Conservation (phyloP, 2,329 filamentous ascomycete species). For the Phaeosphaeria sp. region DNA sequence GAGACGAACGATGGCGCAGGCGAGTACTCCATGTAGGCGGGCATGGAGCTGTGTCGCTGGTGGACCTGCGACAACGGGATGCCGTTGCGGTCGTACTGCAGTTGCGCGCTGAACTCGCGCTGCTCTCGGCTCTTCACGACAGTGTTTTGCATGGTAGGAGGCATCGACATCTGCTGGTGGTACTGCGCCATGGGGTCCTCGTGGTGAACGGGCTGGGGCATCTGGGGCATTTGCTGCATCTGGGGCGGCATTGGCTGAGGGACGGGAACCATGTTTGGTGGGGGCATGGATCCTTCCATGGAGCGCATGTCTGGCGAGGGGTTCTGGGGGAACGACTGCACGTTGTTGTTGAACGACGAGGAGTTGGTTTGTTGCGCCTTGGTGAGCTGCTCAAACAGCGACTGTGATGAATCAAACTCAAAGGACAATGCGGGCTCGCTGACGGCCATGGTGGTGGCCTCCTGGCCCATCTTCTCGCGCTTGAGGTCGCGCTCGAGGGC, state of each 20-base stretch:
- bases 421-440: slow-evolving; percentile 97
- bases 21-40: slow-evolving; percentile 96
- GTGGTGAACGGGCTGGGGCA: slow-evolving; percentile 64
- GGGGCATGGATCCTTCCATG: slow-evolving; percentile 87
- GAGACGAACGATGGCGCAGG: slow-evolving; percentile 97
- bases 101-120: slow-evolving; percentile 73
- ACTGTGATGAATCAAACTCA: slow-evolving; percentile 99
- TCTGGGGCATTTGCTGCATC: slow-evolving; percentile 47
- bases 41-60: slow-evolving; percentile 98
- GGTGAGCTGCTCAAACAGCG: slow-evolving; percentile 98
- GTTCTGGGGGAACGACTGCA: slow-evolving; percentile 73
- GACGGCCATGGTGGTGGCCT: slow-evolving; percentile 94
- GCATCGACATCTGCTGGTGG: slow-evolving; percentile 74
- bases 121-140: slow-evolving; percentile 86
- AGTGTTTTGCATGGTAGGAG: slow-evolving; percentile 73
- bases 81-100: slow-evolving; percentile 92
- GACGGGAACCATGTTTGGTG: slow-evolving; percentile 77
- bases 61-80: slow-evolving; percentile 83
- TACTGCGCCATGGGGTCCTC: slow-evolving; percentile 75
- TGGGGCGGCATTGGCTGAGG: slow-evolving; percentile 32
- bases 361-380: slow-evolving; percentile 99
- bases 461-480: slow-evolving; percentile 99
- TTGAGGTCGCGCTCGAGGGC: slow-evolving; percentile 96
- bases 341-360: slow-evolving; percentile 85
- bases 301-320: slow-evolving; percentile 88